Evolutionary conservation across 163 green algal genomes (phyloP), one percentile per base, ranked within the genome.

Genomic region (Volvox carteri): DNA sequence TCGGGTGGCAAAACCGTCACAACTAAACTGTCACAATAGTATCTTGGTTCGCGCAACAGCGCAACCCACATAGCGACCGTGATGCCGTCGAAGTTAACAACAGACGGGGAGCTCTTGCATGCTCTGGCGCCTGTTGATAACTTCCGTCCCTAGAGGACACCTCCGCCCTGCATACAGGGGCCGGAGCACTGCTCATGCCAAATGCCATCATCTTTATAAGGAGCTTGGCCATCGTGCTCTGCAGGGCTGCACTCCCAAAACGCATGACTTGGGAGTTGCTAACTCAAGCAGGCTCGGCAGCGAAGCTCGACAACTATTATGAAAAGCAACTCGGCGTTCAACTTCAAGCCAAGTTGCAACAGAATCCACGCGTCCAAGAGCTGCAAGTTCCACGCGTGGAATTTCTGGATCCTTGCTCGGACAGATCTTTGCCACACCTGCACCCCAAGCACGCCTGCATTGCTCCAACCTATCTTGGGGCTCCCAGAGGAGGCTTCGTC

Each of bases 281-380:
- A n/a, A n/a, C n/a, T n/a, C n/a, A n/a, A n/a, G n/a, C n/a, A 46
- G n/a, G 33, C 67, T 28, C 67, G 67, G 37, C 67, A 76, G 67
- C 33, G 33, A 76, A 76, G 67, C 67, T 76, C 67, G 67, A 48
- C 67, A 76, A 3, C 33, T 12, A 50, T 76, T 48, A 9, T 48
- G 18, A 44, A 12, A 1, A 46, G 6, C 35, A 3, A 76, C 33
- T n/a, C n/a, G n/a, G n/a, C n/a, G n/a, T n/a, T n/a, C 62, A 2
- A 72, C 9, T 2, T 72, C 4, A 37, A 37, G 37, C 23, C 16
- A 68, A 6, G 60, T 72, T 72, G 19, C 14, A 39, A 11, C 28
- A 23, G 60, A 72, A 28, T 39, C 37, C 2, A 23, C 3, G 60
- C 60, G 60, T 72, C 28, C 60, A 72, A 72, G 60, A 72, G 60